A percentile compares a stretch with the other conserved stretches of the same genome.
Conservation (phyloP, 2,329 filamentous ascomycete genomes). For the Rhytidhysteron rufulum region DNA sequence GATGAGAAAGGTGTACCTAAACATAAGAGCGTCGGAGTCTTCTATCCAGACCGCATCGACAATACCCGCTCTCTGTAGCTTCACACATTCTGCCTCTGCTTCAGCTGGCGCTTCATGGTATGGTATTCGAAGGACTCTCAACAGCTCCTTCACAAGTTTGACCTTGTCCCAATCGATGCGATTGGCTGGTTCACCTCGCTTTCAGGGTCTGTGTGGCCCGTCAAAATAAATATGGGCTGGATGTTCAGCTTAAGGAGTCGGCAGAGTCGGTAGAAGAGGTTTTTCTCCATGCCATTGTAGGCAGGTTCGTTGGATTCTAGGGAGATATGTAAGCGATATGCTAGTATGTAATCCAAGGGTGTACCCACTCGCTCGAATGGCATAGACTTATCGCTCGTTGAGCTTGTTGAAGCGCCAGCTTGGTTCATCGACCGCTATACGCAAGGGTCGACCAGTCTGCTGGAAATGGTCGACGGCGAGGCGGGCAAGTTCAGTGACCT, state of each 20-base stretch:
- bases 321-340: constrained; percentile 9
- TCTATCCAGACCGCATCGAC: constrained; percentile 50
- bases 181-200: constrained; percentile 27
- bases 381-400: constrained; percentile 25
- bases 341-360: fast-evolving
- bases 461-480: constrained; percentile 36
- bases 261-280: constrained; percentile 40
- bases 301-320: constrained; percentile 24
- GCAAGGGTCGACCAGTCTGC: constrained; percentile 30
- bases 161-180: constrained; percentile 31
- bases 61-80: constrained; percentile 40
- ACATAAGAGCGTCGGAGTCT: constrained; percentile 47
- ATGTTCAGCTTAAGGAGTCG: constrained; percentile 49
- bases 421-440: constrained; percentile 43
- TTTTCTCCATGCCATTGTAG: constrained; percentile 41
- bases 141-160: constrained; percentile 31
- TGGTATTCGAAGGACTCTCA: constrained; percentile 39
- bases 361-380: constrained; percentile 32
- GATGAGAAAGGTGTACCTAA: constrained; percentile 44
- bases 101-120: constrained; percentile 46
- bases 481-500: constrained; percentile 31
- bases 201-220: constrained; percentile 42
- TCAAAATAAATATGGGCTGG: constrained; percentile 55
- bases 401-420: constrained; percentile 45
- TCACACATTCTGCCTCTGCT: constrained; percentile 47